These are phyloP conservation scores for Tillandsia leiboldiana DNA, from an alignment of 176 grass and related monocot genomes.

Conservation along the genomic window DNA sequence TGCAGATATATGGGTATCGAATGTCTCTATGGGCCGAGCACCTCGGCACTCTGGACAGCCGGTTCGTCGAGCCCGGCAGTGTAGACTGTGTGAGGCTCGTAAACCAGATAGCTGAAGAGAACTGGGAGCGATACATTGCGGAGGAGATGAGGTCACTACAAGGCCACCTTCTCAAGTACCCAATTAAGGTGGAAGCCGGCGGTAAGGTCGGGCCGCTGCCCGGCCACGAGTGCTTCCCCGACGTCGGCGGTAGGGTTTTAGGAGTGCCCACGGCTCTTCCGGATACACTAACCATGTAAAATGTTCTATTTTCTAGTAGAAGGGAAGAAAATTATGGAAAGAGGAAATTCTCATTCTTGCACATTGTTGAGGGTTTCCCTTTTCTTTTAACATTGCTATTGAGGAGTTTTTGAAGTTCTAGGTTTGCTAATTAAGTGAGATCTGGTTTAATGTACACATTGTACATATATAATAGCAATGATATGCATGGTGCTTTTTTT, in stretches of 20 bases:
- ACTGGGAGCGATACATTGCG: conserved; percentile 46
- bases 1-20: conserved; percentile 83
- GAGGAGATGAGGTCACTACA: conserved; percentile 40
- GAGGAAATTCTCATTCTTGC: no score
- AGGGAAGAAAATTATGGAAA: no score
- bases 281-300: conserved; percentile 72
- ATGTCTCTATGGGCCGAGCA: conserved; percentile 88
- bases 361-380: no score
- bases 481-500: no score
- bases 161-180: conserved; percentile 88
- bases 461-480: no score
- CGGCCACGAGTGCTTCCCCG: conserved; percentile 66
- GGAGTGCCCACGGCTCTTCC: conserved; percentile 60
- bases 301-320: not conserved
- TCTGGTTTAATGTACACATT: no score
- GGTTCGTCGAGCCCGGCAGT: conserved; percentile 51
- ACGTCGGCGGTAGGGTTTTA: conserved; percentile 70
- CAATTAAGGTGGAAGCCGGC: conserved; percentile 52
- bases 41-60: conserved; percentile 43
- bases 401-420: no score
- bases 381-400: no score
- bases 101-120: conserved; percentile 58
- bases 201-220: conserved; percentile 43
- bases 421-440: no score
- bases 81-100: conserved; percentile 53